Conservation (phyloP, 352 stramenopile genomes). For the Phytopythium helicoides region DNA sequence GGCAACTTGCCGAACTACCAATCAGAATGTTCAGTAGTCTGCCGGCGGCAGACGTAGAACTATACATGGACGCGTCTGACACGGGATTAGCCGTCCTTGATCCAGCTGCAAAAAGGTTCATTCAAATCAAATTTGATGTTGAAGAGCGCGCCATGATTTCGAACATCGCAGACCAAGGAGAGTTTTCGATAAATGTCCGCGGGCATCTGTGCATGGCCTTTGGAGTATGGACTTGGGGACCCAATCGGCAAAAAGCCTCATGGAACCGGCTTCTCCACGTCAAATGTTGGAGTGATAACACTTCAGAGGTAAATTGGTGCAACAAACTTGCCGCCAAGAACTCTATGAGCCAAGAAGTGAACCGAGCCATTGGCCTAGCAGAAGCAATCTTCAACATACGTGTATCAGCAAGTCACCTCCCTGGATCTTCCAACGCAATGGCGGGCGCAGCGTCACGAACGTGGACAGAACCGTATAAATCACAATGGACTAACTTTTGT, state of each 20-base stretch:
- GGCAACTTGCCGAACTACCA: slow-evolving; percentile 8
- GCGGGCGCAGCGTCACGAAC: slow-evolving; percentile 20
- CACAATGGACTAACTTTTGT: slow-evolving; percentile 16
- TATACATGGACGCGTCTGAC: too few relatives aligned
- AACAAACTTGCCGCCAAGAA: slow-evolving; percentile 17
- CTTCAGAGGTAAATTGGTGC: slow-evolving; percentile 9
- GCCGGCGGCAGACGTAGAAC: too few relatives aligned
- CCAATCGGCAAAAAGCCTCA: slow-evolving; percentile 3
- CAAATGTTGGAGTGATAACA: slow-evolving; percentile 29
- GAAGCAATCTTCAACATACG: slow-evolving; percentile 17
- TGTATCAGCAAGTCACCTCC: slow-evolving; percentile 10
- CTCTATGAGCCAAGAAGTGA: slow-evolving; percentile 27
- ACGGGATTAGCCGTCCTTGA: too few relatives aligned
- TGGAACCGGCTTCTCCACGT: slow-evolving; percentile 2
- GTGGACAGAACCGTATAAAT: slow-evolving; percentile 9
- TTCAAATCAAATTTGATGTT: too few relatives aligned
- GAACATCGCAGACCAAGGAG: too few relatives aligned
- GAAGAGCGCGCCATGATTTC: too few relatives aligned
- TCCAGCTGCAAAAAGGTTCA: too few relatives aligned
- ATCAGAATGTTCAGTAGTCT: too few relatives aligned
- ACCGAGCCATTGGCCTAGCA: slow-evolving; percentile 17
- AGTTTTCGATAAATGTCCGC: slow-evolving; percentile 32
- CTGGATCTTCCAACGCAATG: slow-evolving; percentile 18
- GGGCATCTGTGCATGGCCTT: slow-evolving; percentile 25
- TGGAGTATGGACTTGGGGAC: slow-evolving; percentile 15